Conservation (phyloP, 2,329 filamentous ascomycete genomes). For the Calycina marina region DNA sequence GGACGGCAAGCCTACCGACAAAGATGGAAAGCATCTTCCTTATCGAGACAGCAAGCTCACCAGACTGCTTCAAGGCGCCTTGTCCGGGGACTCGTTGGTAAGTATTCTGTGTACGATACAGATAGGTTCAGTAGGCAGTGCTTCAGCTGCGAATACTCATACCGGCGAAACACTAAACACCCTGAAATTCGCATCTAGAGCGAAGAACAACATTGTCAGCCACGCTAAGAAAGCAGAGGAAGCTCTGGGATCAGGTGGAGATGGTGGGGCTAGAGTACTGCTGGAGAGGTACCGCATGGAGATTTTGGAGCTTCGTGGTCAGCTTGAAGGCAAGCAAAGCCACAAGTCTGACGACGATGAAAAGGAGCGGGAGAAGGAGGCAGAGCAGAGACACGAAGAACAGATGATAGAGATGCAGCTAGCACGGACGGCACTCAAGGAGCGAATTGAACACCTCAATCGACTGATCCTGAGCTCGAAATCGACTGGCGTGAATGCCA, state of each 20-base stretch:
- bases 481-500: slow-evolving; percentile 80
- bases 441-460: slow-evolving; percentile 94
- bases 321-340: slow-evolving; percentile 74
- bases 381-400: slow-evolving; percentile 79
- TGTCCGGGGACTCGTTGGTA: slow-evolving; percentile 87
- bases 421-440: slow-evolving; percentile 86
- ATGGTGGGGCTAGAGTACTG: slow-evolving; percentile 73
- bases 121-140: slow-evolving; percentile 61
- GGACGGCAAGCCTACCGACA: slow-evolving; percentile 55
- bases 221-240: slow-evolving; percentile 93
- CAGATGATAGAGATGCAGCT: slow-evolving; percentile 98
- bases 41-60: slow-evolving; percentile 98
- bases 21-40: slow-evolving; percentile 82
- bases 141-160: slow-evolving; percentile 57
- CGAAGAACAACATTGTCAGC: slow-evolving; percentile 95
- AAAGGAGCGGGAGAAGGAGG: slow-evolving; percentile 60
- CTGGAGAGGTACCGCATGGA: slow-evolving; percentile 90
- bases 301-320: slow-evolving; percentile 65
- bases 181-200: slow-evolving; percentile 87
- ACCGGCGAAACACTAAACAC: slow-evolving; percentile 87
- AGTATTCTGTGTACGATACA: slow-evolving; percentile 97
- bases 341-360: slow-evolving; percentile 54
- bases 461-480: slow-evolving; percentile 90
- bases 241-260: slow-evolving; percentile 64
- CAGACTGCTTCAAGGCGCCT: slow-evolving; percentile 74